These are phyloP conservation scores for Nakazawaea molendinolei DNA, from an alignment of 805 yeast genomes.

Conservation along the genomic window DNA sequence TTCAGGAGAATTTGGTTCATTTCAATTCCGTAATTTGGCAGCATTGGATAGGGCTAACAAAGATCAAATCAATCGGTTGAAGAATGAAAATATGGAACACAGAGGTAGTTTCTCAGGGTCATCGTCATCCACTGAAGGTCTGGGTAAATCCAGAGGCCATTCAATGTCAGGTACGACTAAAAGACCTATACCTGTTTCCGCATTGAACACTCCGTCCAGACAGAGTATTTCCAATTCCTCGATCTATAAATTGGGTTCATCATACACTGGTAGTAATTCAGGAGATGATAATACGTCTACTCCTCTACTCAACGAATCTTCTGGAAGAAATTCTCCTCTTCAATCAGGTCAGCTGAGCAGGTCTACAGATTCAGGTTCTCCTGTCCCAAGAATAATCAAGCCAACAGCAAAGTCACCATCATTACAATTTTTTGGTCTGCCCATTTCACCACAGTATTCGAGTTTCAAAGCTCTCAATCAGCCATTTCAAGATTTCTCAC, in stretches of 20 bases:
- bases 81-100: constrained; percentile 73
- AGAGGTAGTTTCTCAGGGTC: constrained; percentile 32
- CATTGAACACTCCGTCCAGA: constrained; percentile 18
- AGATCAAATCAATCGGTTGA: constrained; percentile 82
- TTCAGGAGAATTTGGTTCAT: constrained; percentile 80
- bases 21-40: constrained; percentile 81
- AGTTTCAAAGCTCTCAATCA: constrained; percentile 16
- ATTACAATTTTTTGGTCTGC: neutral
- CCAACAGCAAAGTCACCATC: constrained; percentile 3
- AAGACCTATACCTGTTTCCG: constrained; percentile 41
- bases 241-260: neutral
- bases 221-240: constrained; percentile 2
- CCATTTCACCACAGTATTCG: constrained; percentile 5
- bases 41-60: constrained; percentile 91
- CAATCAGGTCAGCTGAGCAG: constrained; percentile 12
- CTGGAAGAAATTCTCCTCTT: constrained; percentile 29
- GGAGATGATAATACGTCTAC: constrained; percentile 23
- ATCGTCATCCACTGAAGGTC: constrained; percentile 37
- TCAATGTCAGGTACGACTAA: constrained; percentile 29
- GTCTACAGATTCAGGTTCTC: constrained; percentile 13
- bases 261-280: constrained; percentile 24
- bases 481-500: constrained; percentile 25
- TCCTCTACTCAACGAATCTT: constrained; percentile 16
- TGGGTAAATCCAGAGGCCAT: constrained; percentile 20
- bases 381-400: constrained; percentile 9